Conservation (phyloP, 768 basidiomycete species). For the Agrocybe pediades region DNA sequence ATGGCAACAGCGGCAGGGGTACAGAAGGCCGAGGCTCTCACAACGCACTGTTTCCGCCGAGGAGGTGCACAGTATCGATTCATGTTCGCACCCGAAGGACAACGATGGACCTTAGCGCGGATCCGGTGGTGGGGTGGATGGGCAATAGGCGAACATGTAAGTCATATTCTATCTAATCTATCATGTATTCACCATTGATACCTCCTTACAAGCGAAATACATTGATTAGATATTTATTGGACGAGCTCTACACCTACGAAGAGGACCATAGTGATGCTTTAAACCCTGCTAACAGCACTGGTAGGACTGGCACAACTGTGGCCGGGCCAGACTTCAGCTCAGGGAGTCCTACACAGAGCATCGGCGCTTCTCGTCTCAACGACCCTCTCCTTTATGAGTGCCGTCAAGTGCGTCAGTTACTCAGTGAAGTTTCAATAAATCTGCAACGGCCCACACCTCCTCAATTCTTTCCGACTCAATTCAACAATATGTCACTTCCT, state of each 20-base stretch:
- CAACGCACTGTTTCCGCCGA: slow-evolving; percentile 33
- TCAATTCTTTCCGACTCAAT: too few relatives aligned
- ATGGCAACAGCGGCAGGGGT: slow-evolving; percentile 22
- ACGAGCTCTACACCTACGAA: slow-evolving; percentile 27
- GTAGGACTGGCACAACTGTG: neutral
- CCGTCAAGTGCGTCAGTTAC: too few relatives aligned
- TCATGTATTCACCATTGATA: neutral
- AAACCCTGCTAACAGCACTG: neutral
- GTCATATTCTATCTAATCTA: neutral
- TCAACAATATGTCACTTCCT: too few relatives aligned
- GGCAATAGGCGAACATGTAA: slow-evolving; percentile 28
- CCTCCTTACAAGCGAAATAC: slow-evolving; percentile 16
- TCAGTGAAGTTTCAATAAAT: too few relatives aligned
- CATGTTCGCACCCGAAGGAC: slow-evolving; percentile 32
- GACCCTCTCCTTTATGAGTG: too few relatives aligned
- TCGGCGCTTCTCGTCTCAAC: too few relatives aligned
- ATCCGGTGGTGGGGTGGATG: slow-evolving; percentile 41
- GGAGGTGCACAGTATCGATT: slow-evolving; percentile 36
- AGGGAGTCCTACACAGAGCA: neutral
- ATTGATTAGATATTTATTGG: slow-evolving; percentile 27
- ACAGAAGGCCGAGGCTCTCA: slow-evolving; percentile 12
- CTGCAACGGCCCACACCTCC: too few relatives aligned
- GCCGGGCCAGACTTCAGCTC: neutral
- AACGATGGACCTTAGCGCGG: slow-evolving; percentile 27
- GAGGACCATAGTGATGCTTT: slow-evolving; percentile 22